phyloP scores from a whole-genome alignment of 257 asterid species.

The Solanum chilense region DNA sequence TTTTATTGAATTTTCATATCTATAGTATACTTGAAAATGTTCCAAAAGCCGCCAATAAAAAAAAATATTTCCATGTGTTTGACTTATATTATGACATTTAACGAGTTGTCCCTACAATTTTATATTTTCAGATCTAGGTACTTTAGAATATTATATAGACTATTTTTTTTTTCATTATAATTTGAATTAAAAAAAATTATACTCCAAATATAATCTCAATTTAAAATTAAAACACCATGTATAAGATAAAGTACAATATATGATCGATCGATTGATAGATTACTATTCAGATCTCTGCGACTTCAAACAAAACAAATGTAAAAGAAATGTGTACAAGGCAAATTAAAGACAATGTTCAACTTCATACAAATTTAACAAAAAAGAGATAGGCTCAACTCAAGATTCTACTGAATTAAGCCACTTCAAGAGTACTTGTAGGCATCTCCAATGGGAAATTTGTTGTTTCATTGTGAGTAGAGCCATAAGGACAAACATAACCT shows the following conservation, averaged over 20 bases:
- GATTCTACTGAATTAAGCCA: neutral
- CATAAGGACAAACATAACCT: slow-evolving; percentile 24
- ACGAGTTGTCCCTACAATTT: neutral
- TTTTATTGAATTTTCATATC: no score
- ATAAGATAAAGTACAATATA: neutral
- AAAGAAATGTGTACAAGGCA: neutral
- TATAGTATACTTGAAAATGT: neutral
- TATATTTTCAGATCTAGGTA: neutral
- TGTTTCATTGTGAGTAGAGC: neutral
- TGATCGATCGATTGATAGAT: neutral
- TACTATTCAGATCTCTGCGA: neutral
- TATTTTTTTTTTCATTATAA: neutral
- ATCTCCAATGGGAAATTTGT: neutral
- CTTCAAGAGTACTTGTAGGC: neutral
- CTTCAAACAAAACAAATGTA: neutral
- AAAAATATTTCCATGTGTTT: neutral
- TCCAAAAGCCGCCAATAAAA: neutral
- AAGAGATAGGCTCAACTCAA: neutral
- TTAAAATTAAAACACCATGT: neutral
- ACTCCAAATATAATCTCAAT: neutral
- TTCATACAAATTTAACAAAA: neutral
- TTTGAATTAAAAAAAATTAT: neutral
- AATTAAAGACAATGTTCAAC: neutral
- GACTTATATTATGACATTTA: neutral
- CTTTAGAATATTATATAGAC: neutral